Evolutionary conservation across 352 stramenopile species (phyloP), one percentile per base, ranked within the genome.

Genomic region (Nothophytophthora sp.): DNA sequence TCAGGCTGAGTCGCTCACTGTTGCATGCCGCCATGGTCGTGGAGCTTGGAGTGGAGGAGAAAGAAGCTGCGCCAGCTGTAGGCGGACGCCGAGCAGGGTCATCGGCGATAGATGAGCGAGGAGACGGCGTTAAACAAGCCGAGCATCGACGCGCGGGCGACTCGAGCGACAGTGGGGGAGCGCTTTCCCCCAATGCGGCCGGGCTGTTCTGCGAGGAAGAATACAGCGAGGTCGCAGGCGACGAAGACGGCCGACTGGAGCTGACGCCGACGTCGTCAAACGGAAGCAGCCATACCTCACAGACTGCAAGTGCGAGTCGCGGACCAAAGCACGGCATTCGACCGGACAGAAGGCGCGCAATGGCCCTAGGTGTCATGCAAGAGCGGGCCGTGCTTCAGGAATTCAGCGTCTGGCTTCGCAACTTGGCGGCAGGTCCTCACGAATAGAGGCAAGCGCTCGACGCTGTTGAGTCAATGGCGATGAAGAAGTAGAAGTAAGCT

Each of bases 371-470:
- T 38, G 69, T 57, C 11, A 60, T 81, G 39, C 83, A 93, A 60
- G 83, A 93, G 52, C 77, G 80, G 23, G 83, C 76, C 0, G 81
- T 93, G 36, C 70, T 93, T 18, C 80, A 93, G 47, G 83, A 93
- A 46, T 76, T 91, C 41, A 90, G 73, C 43, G 78, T 88, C 10
- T 90, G 80, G 80, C 68, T 93, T 32, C 69, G 76, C 15, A 86
- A 86, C 55, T 50, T 88, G 30, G 64, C 64, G 44, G 43, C 60
- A 7, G 45, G 45, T 36, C 43, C 23, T 55, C 41, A 54, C 55
- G 34, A 51, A 38, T 57, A 51, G 32, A 57, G 18, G 23, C 16
- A 52, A 13, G 12, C 29, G 10, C 12, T 20, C n/a, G 16, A 23
- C 12, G 18, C 27, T 38, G 29, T 33, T 48, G 24, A 27, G 41